Evolutionary conservation across 331 rosid species (phyloP), one percentile per base, ranked within the genome.

Genomic region (Rosa hybrid): DNA sequence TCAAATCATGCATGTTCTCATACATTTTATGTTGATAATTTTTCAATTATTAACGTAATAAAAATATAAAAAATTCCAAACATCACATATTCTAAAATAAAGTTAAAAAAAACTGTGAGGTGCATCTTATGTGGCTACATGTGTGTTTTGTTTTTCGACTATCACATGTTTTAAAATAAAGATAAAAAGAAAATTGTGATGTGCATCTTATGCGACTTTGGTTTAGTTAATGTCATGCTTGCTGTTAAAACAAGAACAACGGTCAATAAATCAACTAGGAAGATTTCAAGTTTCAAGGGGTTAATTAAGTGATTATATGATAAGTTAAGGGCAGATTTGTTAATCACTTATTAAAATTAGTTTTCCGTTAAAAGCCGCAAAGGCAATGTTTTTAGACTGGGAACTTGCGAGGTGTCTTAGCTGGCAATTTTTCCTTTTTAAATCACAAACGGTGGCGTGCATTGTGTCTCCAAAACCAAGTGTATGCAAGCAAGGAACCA

Each of bases 371-470:
- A 17, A 45, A 23, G 39, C 38, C n/a, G 46, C 78, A 54, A 34
- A 74, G 51, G 68, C 50, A 64, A 46, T 76, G 46, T 60, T 27
- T 76, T 13, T 59, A 34, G 39, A 34, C 39, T 34, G 39, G 45
- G 65, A 25, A 12, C 9, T 13, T 60, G 60, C 59, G 41, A n/a
- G 7, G 78, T 7, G 39, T 62, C 83, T 74, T 74, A 49, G 16
- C 57, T 50, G 3, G 39, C 30, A 10, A 9, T 71, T 23, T 8
- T 72, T 72, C 13, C 16, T 6, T 72, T 72, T 23, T 50, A 1
- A 12, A 30, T 27, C 45, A 72, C 34, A 25, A 71, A 46, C 18
- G 12, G 17, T 45, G 27, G 69, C 42, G 69, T 63, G 42, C 20
- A 27, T 2, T 25, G 39, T 63, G 41, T 5, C 41, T 63, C 42